phyloP scores from a whole-genome alignment of 306 rosid genomes.

The Vachellia pachyceras region DNA sequence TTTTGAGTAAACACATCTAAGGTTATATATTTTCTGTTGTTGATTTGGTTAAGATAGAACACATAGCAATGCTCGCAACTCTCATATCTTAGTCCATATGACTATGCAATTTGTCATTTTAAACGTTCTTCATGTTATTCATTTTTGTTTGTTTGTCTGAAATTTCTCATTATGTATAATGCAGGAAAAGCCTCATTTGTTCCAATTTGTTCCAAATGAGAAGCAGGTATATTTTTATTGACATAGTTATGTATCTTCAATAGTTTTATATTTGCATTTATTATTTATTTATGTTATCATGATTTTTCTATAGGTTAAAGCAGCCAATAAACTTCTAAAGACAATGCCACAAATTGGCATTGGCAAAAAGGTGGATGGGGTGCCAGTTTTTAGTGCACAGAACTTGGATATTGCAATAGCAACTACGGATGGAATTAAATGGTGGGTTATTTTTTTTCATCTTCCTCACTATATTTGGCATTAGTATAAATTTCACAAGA shows the following conservation, averaged over 20 bases:
- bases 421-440: constrained; percentile 82
- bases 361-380: constrained; percentile 83
- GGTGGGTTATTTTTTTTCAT: constrained; percentile 54
- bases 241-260: constrained; percentile 25
- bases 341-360: constrained; percentile 55
- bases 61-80: constrained; percentile 11
- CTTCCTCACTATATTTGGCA: constrained; percentile 34
- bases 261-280: constrained; percentile 21
- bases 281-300: constrained; percentile 22
- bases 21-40: constrained; percentile 10
- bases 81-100: not conserved
- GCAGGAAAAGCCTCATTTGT: constrained; percentile 94
- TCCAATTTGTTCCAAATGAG: constrained; percentile 98
- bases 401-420: constrained; percentile 97
- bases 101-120: constrained; percentile 18
- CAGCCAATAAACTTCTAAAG: constrained; percentile 89
- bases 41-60: not conserved
- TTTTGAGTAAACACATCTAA: constrained; percentile 16
- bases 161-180: constrained; percentile 30
- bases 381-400: constrained; percentile 95
- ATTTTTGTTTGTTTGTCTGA: constrained; percentile 8
- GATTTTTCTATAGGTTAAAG: constrained; percentile 70
- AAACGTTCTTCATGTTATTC: not conserved
- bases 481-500: constrained; percentile 12
- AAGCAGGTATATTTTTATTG: constrained; percentile 71